Percentiles rank a stretch among this genome's conserved stretches.
phyloP scores from a whole-genome alignment of 768 basidiomycete genomes.

The Trichaptum fuscoviolaceum region DNA sequence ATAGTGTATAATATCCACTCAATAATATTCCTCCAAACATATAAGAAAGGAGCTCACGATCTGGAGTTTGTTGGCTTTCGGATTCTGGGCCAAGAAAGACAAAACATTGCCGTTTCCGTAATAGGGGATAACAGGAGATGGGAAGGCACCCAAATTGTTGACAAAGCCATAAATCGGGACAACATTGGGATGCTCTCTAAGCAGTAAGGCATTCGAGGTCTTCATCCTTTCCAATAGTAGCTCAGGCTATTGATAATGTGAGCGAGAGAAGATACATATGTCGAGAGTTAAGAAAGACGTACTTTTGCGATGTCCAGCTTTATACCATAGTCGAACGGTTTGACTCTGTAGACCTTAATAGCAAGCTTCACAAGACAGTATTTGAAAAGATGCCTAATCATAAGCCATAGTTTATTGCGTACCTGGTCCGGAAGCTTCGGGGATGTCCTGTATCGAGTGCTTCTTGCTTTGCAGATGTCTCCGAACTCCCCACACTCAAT shows the following conservation, averaged over 20 bases:
- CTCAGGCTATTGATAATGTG: too few relatives aligned
- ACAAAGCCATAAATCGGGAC: slow-evolving; percentile 1
- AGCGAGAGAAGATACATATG: background rate
- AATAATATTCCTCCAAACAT: background rate
- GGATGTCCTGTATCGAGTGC: background rate
- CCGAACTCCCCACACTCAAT: background rate
- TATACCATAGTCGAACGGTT: too few relatives aligned
- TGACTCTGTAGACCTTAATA: too few relatives aligned
- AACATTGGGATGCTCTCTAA: background rate
- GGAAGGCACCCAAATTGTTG: background rate
- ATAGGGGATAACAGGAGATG: background rate
- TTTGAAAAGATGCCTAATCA: background rate
- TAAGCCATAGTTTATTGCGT: background rate
- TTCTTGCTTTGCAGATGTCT: background rate
- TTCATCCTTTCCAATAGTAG: background rate
- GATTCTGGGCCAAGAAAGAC: background rate
- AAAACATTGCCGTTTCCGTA: background rate
- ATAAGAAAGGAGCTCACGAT: background rate
- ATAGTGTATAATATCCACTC: background rate
- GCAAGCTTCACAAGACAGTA: too few relatives aligned
- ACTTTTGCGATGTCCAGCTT: background rate
- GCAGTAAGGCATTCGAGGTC: background rate
- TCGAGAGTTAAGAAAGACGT: too few relatives aligned
- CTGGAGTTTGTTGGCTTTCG: background rate
- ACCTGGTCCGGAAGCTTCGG: background rate